Evolutionary conservation across 176 grass and related monocot species (phyloP).

Genomic region (Miscanthus lutarioriparius): DNA sequence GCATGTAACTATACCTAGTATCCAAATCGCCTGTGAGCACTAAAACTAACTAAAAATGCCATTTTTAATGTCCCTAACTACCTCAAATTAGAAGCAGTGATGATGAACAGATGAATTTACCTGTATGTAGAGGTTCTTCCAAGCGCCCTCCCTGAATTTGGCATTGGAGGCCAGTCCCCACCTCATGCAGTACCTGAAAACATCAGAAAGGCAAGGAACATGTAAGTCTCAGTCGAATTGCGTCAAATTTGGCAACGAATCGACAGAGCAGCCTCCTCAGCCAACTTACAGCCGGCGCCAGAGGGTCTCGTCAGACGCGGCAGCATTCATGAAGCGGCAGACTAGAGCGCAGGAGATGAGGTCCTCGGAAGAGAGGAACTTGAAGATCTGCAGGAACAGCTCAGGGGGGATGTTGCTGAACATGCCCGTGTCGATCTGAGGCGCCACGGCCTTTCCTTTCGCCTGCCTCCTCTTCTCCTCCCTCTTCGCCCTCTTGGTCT

Average conservation of each 20-base stretch:
- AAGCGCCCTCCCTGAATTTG: slow-evolving; percentile 69
- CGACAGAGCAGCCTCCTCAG: not conserved
- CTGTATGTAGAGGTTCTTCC: slow-evolving; percentile 98
- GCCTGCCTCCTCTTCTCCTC: slow-evolving; percentile 28
- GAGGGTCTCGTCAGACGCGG: slow-evolving; percentile 86
- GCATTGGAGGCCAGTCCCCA: slow-evolving; percentile 68
- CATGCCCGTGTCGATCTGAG: slow-evolving; percentile 67
- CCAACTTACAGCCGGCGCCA: slow-evolving; percentile 81
- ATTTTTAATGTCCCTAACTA: not conserved
- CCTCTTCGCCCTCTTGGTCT: slow-evolving; percentile 42
- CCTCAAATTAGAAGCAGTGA: not conserved
- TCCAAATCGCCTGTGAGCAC: not conserved
- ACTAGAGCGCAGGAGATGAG: slow-evolving; percentile 76
- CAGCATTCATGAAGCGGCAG: slow-evolving; percentile 79
- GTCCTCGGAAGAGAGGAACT: slow-evolving; percentile 96
- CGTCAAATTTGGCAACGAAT: not conserved
- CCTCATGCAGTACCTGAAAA: slow-evolving; percentile 82
- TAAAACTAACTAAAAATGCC: not conserved
- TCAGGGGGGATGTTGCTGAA: slow-evolving; percentile 69
- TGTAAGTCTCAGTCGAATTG: not conserved
- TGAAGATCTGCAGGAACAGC: slow-evolving; percentile 84
- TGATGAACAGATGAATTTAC: slow-evolving; percentile 29
- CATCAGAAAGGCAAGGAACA: not conserved
- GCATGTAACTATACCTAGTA: not conserved
- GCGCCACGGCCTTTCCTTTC: slow-evolving; percentile 41